These are phyloP conservation scores for Lichtheimia ornata DNA, from an alignment of 371 early-diverging fungal species.

Conservation along the genomic window DNA sequence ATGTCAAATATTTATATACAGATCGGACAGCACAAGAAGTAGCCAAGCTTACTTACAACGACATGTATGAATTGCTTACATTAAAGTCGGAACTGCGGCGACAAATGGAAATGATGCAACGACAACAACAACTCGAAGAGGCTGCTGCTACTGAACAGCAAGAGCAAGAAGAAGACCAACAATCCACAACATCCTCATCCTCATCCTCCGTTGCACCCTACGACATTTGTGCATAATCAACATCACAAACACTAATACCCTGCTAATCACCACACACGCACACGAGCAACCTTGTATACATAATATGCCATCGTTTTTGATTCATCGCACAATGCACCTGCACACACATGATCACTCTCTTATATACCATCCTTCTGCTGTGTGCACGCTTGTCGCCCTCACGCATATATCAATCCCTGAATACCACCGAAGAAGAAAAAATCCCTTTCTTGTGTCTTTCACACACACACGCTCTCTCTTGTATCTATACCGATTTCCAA, in stretches of 20 bases:
- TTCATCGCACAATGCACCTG: too few species aligned
- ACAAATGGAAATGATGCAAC: conserved; percentile 39
- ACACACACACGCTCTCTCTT: background rate
- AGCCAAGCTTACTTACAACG: conserved; percentile 47
- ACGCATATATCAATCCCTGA: conserved; percentile 1
- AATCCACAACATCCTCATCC: background rate
- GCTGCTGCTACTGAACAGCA: conserved; percentile 7
- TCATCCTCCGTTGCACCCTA: conserved; percentile 3
- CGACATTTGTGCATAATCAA: conserved; percentile 6
- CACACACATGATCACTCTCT: background rate
- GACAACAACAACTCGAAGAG: conserved; percentile 12
- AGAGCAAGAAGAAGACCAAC: background rate
- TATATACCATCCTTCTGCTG: conserved; percentile 6
- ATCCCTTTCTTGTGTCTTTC: background rate
- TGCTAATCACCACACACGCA: background rate
- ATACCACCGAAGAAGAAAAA: background rate
- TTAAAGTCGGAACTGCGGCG: conserved; percentile 49
- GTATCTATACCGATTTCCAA: conserved; percentile 3
- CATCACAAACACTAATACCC: background rate
- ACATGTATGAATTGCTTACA: conserved; percentile 48
- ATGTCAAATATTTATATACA: conserved; percentile 8
- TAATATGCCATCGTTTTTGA: too few species aligned
- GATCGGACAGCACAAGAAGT: conserved; percentile 54
- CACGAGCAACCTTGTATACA: background rate
- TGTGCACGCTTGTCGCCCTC: background rate